A percentile compares a stretch with the other conserved stretches of the same genome.
phyloP scores from a whole-genome alignment of 306 rosid species.

The Alnus rubra region DNA sequence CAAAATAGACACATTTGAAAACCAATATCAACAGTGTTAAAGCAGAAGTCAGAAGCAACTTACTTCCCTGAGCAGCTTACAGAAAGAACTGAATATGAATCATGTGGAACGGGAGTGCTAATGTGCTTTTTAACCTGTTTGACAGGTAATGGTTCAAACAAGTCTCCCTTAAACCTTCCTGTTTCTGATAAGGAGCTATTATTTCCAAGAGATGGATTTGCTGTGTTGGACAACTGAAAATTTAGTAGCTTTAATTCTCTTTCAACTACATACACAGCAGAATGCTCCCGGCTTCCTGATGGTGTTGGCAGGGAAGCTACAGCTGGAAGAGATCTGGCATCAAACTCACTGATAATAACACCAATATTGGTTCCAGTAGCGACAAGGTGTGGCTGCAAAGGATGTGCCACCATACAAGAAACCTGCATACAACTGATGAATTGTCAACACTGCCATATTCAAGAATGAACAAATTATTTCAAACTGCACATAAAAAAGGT shows the following conservation, averaged over 20 bases:
- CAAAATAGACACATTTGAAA: not conserved
- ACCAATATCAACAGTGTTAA: conserved; percentile 2
- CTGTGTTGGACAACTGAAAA: conserved; percentile 87
- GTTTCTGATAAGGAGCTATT: conserved; percentile 81
- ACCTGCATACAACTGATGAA: conserved; percentile 59
- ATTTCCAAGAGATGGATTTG: conserved; percentile 95
- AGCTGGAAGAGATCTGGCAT: conserved; percentile 95
- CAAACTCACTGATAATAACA: conserved; percentile 92
- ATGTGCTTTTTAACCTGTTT: conserved; percentile 94
- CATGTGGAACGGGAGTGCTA: conserved; percentile 96
- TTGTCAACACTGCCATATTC: not conserved
- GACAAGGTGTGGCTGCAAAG: conserved; percentile 96
- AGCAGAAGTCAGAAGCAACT: conserved; percentile 45
- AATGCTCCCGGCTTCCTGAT: conserved; percentile 84
- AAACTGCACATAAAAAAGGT: not conserved
- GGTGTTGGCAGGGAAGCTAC: conserved; percentile 89
- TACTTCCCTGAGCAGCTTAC: conserved; percentile 99
- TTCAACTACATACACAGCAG: conserved; percentile 88
- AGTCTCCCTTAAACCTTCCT: conserved; percentile 84
- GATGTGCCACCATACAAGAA: conserved; percentile 91
- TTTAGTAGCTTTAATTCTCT: conserved; percentile 83
- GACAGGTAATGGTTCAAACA: conserved; percentile 75
- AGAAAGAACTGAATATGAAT: conserved; percentile 94
- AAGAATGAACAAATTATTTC: not conserved
- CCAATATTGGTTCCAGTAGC: conserved; percentile 98